phyloP scores from a whole-genome alignment of 1,139 yeast genomes.

The Hansenula lynferdii region DNA sequence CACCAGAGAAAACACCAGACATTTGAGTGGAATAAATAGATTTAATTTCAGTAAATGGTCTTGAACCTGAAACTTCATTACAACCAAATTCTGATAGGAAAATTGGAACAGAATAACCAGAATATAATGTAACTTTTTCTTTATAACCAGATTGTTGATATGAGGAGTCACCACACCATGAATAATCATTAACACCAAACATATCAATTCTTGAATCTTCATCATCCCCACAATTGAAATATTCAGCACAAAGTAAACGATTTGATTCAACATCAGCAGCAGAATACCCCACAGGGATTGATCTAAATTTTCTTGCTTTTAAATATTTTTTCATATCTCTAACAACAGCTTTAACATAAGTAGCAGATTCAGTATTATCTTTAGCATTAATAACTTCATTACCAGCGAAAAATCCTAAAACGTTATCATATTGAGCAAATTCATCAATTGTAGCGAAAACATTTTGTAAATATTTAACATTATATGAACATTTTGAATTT shows the following conservation, averaged over 20 bases:
- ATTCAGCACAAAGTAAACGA: slow-evolving; percentile 70
- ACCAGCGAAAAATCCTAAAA: slow-evolving; percentile 86
- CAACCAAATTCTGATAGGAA: slow-evolving; percentile 95
- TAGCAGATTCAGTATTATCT: slow-evolving; percentile 72
- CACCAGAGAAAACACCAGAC: slow-evolving; percentile 75
- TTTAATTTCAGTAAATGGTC: slow-evolving; percentile 64
- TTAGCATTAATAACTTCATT: slow-evolving; percentile 82
- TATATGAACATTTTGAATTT: slow-evolving; percentile 51
- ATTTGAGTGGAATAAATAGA: slow-evolving; percentile 58
- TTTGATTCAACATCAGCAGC: slow-evolving; percentile 78
- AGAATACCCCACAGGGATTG: slow-evolving; percentile 84
- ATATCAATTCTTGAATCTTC: slow-evolving; percentile 63
- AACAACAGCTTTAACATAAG: slow-evolving; percentile 86
- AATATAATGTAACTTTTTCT: slow-evolving; percentile 60
- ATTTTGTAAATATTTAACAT: slow-evolving; percentile 46
- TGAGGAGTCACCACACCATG: slow-evolving; percentile 86
- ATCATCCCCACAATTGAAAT: slow-evolving; percentile 77
- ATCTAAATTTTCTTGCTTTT: slow-evolving; percentile 56
- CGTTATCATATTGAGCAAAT: slow-evolving; percentile 68
- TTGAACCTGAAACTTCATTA: slow-evolving; percentile 45
- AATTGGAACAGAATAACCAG: slow-evolving; percentile 66
- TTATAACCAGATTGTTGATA: slow-evolving; percentile 69
- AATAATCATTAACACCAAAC: slow-evolving; percentile 90
- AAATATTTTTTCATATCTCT: slow-evolving; percentile 82
- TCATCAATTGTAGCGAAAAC: slow-evolving; percentile 62